Base-by-base conservation (phyloP, 176 grass and related monocot species). In the Carex kokanica region DNA sequence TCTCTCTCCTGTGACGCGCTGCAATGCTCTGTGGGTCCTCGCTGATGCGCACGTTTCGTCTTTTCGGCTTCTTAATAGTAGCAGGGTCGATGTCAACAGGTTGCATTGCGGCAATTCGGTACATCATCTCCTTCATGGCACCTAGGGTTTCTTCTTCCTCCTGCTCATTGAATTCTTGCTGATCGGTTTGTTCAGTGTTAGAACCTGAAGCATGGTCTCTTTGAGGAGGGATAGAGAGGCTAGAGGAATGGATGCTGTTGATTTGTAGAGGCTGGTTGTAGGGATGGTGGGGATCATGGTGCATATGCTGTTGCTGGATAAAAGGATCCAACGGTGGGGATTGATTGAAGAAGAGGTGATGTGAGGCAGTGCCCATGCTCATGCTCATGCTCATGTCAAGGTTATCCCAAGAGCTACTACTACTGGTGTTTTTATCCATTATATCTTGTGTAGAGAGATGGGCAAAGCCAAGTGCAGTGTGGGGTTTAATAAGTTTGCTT, bases 121-220 rank as follows among this genome's bases (percentile, higher is more conserved):
- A 97, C 94, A 97, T 94, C 91, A 97, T 97, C 89, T 97, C 94
- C 86, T 97, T 97, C 94, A 97, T 92, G 36, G 90, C 91, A 23
- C 94, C 91, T 2, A 97, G 83, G 74, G 78, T 85, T 87, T 94
- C 94, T 60, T 92, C 91, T 60, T 91, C 89, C 4, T 90, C 78
- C 20, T 88, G 85, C 29, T 80, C 86, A 38, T 88, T 58, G 9
- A 85, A 81, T 38, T 65, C 86, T n/a, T 74, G 75, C n/a, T 66
- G 21, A 51, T 88, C 81, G 11, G 87, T 51, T 85, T 78, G n/a
- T 60, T 80, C 34, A 7, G 43, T 17, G 23, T 57, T 36, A 49
- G 38, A 45, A 10, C 8, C 21, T 27, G 61, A 36, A 60, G 70
- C 74, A 41, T 80, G 84, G 2, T 80, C 63, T 17, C 29, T 23